Percentiles rank a stretch among this genome's conserved stretches.
These are phyloP conservation scores for Claviceps sp. DNA, from an alignment of 2,329 filamentous ascomycete genomes.

Conservation along the genomic window DNA sequence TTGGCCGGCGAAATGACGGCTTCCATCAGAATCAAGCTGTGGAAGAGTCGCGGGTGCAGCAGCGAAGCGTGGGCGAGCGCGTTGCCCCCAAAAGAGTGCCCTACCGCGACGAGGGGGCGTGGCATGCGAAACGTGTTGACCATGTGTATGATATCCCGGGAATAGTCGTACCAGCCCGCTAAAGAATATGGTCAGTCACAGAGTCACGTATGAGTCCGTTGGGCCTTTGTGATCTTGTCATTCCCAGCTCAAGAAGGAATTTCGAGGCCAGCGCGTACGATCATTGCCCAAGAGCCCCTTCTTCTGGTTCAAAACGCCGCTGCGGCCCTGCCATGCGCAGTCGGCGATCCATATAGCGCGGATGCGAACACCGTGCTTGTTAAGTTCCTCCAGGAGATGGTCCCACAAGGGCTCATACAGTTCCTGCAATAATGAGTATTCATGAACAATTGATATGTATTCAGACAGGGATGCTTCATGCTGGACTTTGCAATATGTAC, in stretches of 20 bases:
- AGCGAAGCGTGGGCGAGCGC: conserved; percentile 59
- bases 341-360: conserved; percentile 84
- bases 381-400: conserved; percentile 51
- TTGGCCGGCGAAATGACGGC: conserved; percentile 50
- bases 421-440: conserved; percentile 41
- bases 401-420: conserved; percentile 89
- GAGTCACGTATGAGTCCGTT: neutral
- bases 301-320: conserved; percentile 62
- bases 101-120: conserved; percentile 69
- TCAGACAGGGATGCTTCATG: neutral
- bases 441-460: neutral
- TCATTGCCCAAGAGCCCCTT: conserved; percentile 58
- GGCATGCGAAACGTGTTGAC: conserved; percentile 73
- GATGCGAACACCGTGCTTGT: conserved; percentile 51
- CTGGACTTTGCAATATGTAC: no score
- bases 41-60: conserved; percentile 69
- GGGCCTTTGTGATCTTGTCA: no score
- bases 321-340: conserved; percentile 72
- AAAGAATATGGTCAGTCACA: neutral
- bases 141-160: conserved; percentile 72
- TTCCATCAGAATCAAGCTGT: conserved; percentile 66
- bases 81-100: conserved; percentile 78
- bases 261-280: conserved; percentile 37
- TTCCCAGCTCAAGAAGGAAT: neutral
- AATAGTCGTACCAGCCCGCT: conserved; percentile 79